Evolutionary conservation across 768 basidiomycete genomes (phyloP), one percentile per base, ranked within the genome.

Genomic region (Dioszegia crocea): DNA sequence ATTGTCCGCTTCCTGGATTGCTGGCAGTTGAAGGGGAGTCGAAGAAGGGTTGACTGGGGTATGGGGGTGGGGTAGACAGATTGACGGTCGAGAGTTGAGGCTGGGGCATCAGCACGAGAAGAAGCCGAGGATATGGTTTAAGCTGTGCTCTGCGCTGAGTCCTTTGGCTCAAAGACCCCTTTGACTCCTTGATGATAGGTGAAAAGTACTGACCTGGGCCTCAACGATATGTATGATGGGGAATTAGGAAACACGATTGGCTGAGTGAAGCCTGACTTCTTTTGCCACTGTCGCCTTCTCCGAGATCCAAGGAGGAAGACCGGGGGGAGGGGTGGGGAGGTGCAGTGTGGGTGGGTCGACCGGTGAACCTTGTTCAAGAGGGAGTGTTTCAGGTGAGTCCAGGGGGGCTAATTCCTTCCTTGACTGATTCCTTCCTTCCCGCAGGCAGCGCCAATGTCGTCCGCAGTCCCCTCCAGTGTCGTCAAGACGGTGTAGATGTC

Each of bases 51-150:
- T 23, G 38, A 29, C 40, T 36, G 3, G 12, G 38, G 23, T 39
- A 53, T 14, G 36, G 51, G 3, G 51, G 51, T 53, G 51, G 51
- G 36, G 51, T 53, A 10, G 51, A 53, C 51, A 53, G 51, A 1
- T 26, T 53, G 51, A 16, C 51, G n/a, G 17, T 29, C 5, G 23
- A 4, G 4, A 40, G 51, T 53, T 40, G 51, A 53, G 51, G 51
- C 51, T 53, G 49, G 10, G 38, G 4, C 33, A 23, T 53, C 36
- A 53, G 51, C 16, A 19, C 17, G 38, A 31, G 30, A 23, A 16
- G 27, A n/a, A 38, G 19, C 30, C 9, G 10, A 14, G 33, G 14
- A 33, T 33, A 33, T 6, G 14, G 33, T 33, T 33, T 33, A 14
- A 6, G 33, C 24, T 24, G 17, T 29, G 45, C 47, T 17, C 17